Base-by-base conservation (phyloP, 2,329 filamentous ascomycete species). In the Phaeomoniella chlamydospora region DNA sequence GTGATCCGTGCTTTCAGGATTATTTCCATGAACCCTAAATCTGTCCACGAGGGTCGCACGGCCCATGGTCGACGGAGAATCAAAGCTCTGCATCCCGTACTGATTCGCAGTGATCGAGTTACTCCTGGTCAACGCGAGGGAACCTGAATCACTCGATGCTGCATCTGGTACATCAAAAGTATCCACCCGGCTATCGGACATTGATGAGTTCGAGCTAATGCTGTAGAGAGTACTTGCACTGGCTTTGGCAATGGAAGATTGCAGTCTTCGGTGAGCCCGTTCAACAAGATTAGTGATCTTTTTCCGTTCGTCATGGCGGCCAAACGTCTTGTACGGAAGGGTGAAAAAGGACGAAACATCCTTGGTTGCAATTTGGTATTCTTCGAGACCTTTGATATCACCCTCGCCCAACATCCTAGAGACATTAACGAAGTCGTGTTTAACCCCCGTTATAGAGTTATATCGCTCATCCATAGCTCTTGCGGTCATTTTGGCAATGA, bases 271-370 rank as follows among this genome's bases (percentile, higher is more conserved):
- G 14, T 81, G 73, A 34, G 86, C 79, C 33, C 75, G 77, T 43
- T 92, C 78, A 34, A 94, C 83, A 22, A 90, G 70, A 44, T 67
- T 70, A 29, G 86, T 58, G 5, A 94, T 72, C 26, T 72, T 70
- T 33, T 77, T 66, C 30, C 74, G 75, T 52, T 94, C 84, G 41
- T 72, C 65, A 18, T 78, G 67, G 22, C 87, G 74, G 3, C 88
- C 88, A 44, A 94, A 81, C 67, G 92, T 85, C 39, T 69, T 67
- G 1, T 75, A 72, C 0, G 88, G 88, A 14, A 94, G 68, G 45
- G 86, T 80, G 58, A 94, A 94, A 51, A 92, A 90, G 3, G 86
- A 92, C 1, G 85, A 93, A 0, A 94, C 76, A 55, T 96, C 88
- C 39, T 77, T 83, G n/a, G 77, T 74, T 10, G 74, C 87, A 40